Evolutionary conservation across 352 stramenopile genomes (phyloP), one percentile per base, ranked within the genome.

Genomic region (Paralagenidium karlingii): DNA sequence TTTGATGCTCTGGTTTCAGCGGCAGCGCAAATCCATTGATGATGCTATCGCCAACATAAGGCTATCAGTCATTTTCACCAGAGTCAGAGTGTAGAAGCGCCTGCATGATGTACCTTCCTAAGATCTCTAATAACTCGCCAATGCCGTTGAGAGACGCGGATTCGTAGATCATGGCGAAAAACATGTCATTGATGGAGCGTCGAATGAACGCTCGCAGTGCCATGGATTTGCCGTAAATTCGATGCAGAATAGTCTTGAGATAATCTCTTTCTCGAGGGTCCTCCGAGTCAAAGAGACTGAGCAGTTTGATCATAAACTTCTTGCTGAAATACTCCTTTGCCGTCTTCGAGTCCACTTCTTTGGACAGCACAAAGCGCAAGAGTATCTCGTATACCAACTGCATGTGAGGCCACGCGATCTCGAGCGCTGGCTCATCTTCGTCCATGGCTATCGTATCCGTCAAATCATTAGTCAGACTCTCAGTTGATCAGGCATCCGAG

Each of bases 1-100:
- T 83, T 44, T 96, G 71, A 61, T 99, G 95, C 60, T 99, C 95
- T 20, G 93, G 79, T 55, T 98, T 98, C 22, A 99, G 80, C 11
- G 96, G 96, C 53, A 98, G 93, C 13, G 96, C 95, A 60, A 99
- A 99, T 5, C 96, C 96, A 58, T 99, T 99, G 49, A 99, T 99
- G 53, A 99, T 99, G 61, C 75, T 96, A 29, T 36, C 8, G 12
- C 46, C 3, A 9, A n/a, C 5, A n/a, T 11, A 50, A 24, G 11
- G 24, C n/a, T 13, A 12, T 42, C 24, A 4, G 8, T 13, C 6
- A 46, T 11, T 8, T 8, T 43, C 13, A 27, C 1, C 36, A 28
- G 43, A 8, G 13, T 42, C 1, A 24, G 33, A 40, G 24, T n/a
- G n/a, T n/a, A n/a, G n/a, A n/a, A n/a, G n/a, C n/a, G n/a, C n/a